Percentiles rank a stretch among this genome's conserved stretches.
Evolutionary conservation across 2,329 filamentous ascomycete species (phyloP).

Genomic region (Zymoseptoria tritici): DNA sequence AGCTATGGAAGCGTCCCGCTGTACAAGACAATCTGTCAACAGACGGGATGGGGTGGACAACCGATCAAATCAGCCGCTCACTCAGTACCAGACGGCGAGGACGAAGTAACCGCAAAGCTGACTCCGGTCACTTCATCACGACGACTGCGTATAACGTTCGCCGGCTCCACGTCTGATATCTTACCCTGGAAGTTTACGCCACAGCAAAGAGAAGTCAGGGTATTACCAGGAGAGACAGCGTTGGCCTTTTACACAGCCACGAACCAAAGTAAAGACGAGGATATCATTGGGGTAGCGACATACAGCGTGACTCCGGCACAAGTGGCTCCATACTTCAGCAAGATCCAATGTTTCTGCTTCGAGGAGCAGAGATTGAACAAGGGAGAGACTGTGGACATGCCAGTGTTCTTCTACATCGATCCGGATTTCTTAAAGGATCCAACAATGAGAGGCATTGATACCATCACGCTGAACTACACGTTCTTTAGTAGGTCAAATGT

Average conservation of each 20-base stretch:
- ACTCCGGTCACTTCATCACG: constrained; percentile 72
- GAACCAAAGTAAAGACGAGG: constrained; percentile 70
- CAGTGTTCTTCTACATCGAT: constrained; percentile 98
- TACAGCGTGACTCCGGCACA: constrained; percentile 96
- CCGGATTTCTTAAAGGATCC: constrained; percentile 88
- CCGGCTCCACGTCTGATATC: constrained; percentile 87
- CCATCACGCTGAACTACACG: constrained; percentile 91
- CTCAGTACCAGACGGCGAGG: constrained; percentile 61
- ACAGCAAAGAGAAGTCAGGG: constrained; percentile 92
- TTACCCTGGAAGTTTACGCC: constrained; percentile 96
- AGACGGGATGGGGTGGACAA: constrained; percentile 86
- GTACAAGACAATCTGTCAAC: constrained; percentile 86
- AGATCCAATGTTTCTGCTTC: constrained; percentile 99
- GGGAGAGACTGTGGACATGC: constrained; percentile 98
- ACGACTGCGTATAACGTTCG: constrained; percentile 91
- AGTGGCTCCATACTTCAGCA: constrained; percentile 95
- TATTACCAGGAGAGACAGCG: constrained; percentile 91
- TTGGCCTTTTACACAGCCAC: constrained; percentile 96
- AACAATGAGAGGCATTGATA: constrained; percentile 89
- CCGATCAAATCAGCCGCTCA: constrained; percentile 75
- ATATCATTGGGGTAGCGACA: constrained; percentile 96
- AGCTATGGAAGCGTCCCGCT: constrained; percentile 78
- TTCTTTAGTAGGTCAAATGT: constrained; percentile 75
- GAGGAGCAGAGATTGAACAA: constrained; percentile 90
- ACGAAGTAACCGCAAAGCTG: constrained; percentile 56